Conservation (phyloP, 495 filamentous ascomycete species). For the Trichoderma orchidacearum region DNA sequence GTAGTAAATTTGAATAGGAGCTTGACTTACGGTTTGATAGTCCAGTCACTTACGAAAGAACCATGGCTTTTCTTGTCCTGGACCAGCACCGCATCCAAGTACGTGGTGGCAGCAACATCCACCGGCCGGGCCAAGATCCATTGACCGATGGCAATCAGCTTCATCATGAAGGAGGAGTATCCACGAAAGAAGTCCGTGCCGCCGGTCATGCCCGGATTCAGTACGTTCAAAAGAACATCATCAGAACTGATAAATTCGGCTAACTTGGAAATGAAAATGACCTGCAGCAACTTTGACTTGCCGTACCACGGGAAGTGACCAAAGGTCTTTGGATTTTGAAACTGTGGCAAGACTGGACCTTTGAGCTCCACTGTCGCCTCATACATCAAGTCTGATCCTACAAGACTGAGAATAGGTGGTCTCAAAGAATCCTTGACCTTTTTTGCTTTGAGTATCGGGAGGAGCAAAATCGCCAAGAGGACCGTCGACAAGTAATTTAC, state of each 20-base stretch:
- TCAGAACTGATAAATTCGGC: constrained; percentile 15
- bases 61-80: constrained; percentile 29
- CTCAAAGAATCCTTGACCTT: constrained; percentile 3
- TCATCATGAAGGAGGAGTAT: constrained; percentile 5
- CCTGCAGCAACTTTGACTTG: constrained; percentile 20
- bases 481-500: constrained; percentile 25
- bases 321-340: constrained; percentile 12
- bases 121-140: constrained; percentile 14
- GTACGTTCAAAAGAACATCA: constrained; percentile 27
- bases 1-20: neutral
- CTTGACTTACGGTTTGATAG: constrained; percentile 21
- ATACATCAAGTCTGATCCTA: constrained; percentile 15
- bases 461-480: constrained; percentile 25
- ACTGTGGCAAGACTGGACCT: constrained; percentile 9
- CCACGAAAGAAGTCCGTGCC: constrained; percentile 11
- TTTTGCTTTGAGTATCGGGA: constrained; percentile 23
- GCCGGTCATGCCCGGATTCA: constrained; percentile 21
- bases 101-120: constrained; percentile 17
- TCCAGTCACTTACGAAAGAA: constrained; percentile 22
- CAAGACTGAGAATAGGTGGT: constrained; percentile 20
- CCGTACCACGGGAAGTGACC: constrained; percentile 13
- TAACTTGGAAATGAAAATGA: constrained; percentile 22
- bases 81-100: constrained; percentile 20
- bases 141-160: constrained; percentile 6
- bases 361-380: constrained; percentile 11